Base-by-base conservation (phyloP, 768 basidiomycete genomes). In the Tephrocybe sp. region DNA sequence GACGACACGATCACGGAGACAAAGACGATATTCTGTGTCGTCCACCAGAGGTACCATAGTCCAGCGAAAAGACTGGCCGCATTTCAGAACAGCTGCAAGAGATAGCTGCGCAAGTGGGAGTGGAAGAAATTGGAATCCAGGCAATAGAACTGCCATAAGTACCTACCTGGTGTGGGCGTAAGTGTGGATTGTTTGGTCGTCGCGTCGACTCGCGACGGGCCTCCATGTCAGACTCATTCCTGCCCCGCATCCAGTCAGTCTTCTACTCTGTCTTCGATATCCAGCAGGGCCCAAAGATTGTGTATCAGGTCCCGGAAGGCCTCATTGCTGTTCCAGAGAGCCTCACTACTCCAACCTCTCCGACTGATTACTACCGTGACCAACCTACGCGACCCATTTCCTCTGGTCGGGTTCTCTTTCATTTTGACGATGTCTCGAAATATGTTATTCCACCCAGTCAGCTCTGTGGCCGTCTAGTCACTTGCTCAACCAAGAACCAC, bases 231-330 rank as follows among this genome's bases (percentile, higher is more conserved):
- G 84, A 84, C 65, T 91, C 89, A 9, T 92, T 88, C 69, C 77
- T 87, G 40, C 89, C 89, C 33, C 74, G 78, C 45, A 87, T 92
- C 50, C 83, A 86, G 59, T 93, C 92, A 10, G 87, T 96, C 12
- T 98, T 98, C 73, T 98, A 97, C 62, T 87, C 95, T 3, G 84
- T 89, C 12, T 98, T 99, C 65, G 92, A 98, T 68, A 78, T 86
- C 33, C 72, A 71, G 5, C 82, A 87, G 48, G 96, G 97, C 2
- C 90, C 93, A 2, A 90, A 90, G 62, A 88, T 98, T 40, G 84
- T 92, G 4, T 89, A 88, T 61, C 95, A 98, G 69, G 93, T 97
- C 6, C 96, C 96, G 1, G 96, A 97, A 65, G 91, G 85, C 39
- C 82, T 93, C 45, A 91, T 96, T 55, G 78, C 54, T 52, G 61